Conservation (phyloP, 768 basidiomycete genomes). For the Tylopilus balloui region DNA sequence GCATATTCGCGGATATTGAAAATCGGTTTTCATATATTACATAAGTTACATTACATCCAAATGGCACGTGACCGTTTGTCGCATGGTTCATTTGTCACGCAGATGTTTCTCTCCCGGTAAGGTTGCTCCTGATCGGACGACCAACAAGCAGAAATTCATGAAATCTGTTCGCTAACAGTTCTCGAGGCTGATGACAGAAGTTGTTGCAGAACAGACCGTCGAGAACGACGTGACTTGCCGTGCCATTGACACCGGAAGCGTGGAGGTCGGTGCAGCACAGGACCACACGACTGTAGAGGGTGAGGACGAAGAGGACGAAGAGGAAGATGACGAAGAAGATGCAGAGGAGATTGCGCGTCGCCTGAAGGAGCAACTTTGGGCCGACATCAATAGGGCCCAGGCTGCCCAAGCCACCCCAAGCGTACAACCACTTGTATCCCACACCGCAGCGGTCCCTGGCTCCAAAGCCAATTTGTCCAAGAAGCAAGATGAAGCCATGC, state of each 20-base stretch:
- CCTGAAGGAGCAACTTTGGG: constrained; percentile 74
- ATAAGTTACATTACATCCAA: neutral
- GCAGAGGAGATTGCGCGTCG: constrained; percentile 71
- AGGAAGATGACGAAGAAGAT: constrained; percentile 53
- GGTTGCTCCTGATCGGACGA: constrained; percentile 4
- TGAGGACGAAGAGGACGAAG: constrained; percentile 52
- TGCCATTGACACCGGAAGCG: neutral
- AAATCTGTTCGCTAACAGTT: constrained; percentile 1
- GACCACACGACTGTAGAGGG: constrained; percentile 37
- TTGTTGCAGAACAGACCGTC: constrained; percentile 4
- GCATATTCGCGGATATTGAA: constrained; percentile 24
- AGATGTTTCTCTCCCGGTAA: constrained; percentile 10
- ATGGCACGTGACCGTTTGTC: constrained; percentile 15
- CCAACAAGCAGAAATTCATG: constrained; percentile 9
- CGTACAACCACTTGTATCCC: constrained; percentile 6
- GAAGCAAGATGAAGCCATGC: constrained; percentile 56
- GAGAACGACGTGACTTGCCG: neutral
- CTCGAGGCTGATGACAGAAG: constrained; percentile 12
- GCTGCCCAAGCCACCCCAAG: constrained; percentile 35
- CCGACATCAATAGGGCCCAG: constrained; percentile 65
- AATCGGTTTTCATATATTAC: constrained; percentile 1
- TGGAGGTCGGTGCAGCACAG: constrained; percentile 1
- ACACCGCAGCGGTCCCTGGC: constrained; percentile 3
- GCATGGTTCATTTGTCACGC: neutral
- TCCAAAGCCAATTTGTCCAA: constrained; percentile 25